Evolutionary conservation across 108 stramenopile genomes (phyloP), one percentile per base, ranked within the genome.

Genomic region (Fistulifera pelliculosa): DNA sequence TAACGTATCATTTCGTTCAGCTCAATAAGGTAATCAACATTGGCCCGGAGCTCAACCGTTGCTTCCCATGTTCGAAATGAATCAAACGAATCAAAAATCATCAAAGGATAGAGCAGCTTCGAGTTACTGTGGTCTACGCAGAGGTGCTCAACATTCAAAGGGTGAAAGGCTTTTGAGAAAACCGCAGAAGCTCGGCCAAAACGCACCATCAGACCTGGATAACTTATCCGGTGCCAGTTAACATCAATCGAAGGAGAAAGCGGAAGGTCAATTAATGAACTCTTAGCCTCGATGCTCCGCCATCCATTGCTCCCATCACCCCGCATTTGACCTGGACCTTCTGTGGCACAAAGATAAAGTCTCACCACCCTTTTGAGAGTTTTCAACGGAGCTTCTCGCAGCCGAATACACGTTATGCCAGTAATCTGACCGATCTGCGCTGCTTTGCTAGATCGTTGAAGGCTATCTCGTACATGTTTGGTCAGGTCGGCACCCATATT

Each of bases 291-390:
- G 1, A 90, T 52, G 54, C 75, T 79, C 38, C 62, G 73, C 85
- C 85, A 87, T 38, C 77, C 90, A 58, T 80, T 85, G 11, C 76
- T 81, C 1, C 44, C 58, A 61, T 76, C 79, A 27, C 79, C 73
- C 28, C 85, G 58, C 90, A 91, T 91, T 22, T 68, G 49, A 14
- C 90, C 90, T 0, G 90, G 85, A 1, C 90, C 90, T 23, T 65
- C 70, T 18, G 73, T 71, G 0, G 85, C 85, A 59, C 81, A 83
- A 15, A 87, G 52, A 58, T 81, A 91, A 16, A 86, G 56, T 26
- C 90, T 60, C 48, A 60, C 62, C 16, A 43, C 56, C 17, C 90
- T 61, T 0, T 66, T 70, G 7, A 91, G 47, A n/a, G 69, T 53
- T 21, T 27, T 45, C 0, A 81, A 48, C 15, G 90, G 90, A 1